Base-by-base conservation (phyloP, 305 asterid genomes). In the Fraxinus nigra region DNA sequence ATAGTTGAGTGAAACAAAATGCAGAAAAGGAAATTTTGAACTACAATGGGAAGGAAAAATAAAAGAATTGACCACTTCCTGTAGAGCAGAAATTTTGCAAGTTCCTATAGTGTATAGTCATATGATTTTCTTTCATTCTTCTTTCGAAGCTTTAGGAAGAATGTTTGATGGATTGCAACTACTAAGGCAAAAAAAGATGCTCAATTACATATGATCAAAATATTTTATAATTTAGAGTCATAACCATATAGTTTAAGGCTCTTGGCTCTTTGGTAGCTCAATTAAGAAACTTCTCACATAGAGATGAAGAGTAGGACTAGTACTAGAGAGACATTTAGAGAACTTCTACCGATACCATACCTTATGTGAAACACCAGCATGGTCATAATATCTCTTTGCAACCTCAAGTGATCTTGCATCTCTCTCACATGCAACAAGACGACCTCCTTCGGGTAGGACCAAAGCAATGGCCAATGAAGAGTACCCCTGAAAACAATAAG, bases 341-440 rank as follows among this genome's bases (percentile, higher is more conserved):
- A 34, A 69, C n/a, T 13, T 16, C 74, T 26, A 65, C 63, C 33
- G 10, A 20, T 8, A 73, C n/a, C 61, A 43, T 82, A 92, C 98
- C 97, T 92, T 95, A 20, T 90, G 84, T 65, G 92, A 92, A 79
- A 95, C 95, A 63, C 97, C 97, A 65, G 98, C 99, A 77, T 74
- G 91, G 26, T 87, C 89, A 84, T 95, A 95, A 84, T 91, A 95
- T 81, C 89, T 90, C 81, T 85, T 90, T 37, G 97, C 98, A 84
- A 95, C 92, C 86, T 94, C 97, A 65, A 95, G 86, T 51, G 59
- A 85, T 85, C 74, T 90, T 20, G 91, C 88, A 35, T 95, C 97
- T 85, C 95, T 90, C 87, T 95, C 99, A 79, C 99, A 95, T 0
- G 97, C 99, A 82, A 95, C 90, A 77, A 95, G 84, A 48, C 83